Percentiles rank a stretch among this genome's conserved stretches.
phyloP scores from a whole-genome alignment of 306 rosid genomes.

The Fragaria vesca region DNA sequence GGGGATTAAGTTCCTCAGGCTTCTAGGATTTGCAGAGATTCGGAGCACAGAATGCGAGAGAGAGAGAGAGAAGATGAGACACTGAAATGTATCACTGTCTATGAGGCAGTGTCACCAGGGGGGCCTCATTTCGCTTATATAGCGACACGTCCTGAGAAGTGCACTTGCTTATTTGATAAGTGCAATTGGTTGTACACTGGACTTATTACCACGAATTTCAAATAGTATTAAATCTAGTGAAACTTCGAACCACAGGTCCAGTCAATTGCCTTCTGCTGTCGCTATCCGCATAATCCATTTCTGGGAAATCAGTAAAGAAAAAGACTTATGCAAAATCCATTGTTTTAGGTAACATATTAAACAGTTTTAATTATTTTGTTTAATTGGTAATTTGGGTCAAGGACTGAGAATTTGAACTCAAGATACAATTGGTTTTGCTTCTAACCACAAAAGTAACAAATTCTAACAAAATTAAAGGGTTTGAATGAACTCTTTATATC shows the following conservation, averaged over 20 bases:
- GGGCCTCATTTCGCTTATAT: conserved; percentile 40
- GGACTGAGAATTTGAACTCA: not conserved
- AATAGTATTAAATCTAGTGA: conserved; percentile 26
- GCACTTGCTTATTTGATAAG: conserved; percentile 22
- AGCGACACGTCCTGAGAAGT: conserved; percentile 53
- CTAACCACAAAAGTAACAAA: not conserved
- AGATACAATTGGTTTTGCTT: too few species aligned
- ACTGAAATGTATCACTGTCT: conserved; percentile 50
- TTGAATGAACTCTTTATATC: not conserved
- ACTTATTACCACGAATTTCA: too few species aligned
- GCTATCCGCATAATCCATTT: not conserved
- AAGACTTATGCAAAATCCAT: not conserved
- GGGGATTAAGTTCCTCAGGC: conserved; percentile 29
- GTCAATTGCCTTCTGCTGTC: conserved; percentile 14
- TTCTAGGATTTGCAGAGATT: conserved; percentile 59
- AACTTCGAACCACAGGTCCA: conserved; percentile 74
- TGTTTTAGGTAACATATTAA: not conserved
- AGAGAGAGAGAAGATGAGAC: not conserved
- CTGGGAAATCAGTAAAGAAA: not conserved
- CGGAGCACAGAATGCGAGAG: conserved; percentile 36
- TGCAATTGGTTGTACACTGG: fast-evolving
- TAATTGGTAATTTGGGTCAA: not conserved
- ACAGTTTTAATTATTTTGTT: not conserved
- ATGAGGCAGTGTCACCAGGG: conserved; percentile 66
- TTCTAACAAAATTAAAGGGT: not conserved